Percentiles rank a stretch among this genome's conserved stretches.
Conservation (phyloP, 1,139 yeast species). For the Candida sojae region DNA sequence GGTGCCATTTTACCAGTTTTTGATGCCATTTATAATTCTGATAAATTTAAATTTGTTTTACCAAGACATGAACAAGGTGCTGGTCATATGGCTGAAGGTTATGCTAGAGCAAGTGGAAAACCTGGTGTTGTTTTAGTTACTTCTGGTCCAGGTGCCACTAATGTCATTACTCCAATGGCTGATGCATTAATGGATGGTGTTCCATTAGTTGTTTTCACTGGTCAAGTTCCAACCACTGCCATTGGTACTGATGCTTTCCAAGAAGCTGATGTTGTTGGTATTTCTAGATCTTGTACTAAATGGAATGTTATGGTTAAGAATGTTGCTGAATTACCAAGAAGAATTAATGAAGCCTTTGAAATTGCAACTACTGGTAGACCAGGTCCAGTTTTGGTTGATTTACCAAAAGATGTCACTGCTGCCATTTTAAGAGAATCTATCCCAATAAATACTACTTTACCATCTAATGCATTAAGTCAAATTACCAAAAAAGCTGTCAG, state of each 20-base stretch:
- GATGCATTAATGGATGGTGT: constrained; percentile 98
- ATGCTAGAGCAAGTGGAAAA: constrained; percentile 91
- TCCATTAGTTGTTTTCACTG: constrained; percentile 96
- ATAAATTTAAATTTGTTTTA: constrained; percentile 82
- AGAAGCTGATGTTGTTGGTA: constrained; percentile 97
- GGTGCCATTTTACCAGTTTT: constrained; percentile 98
- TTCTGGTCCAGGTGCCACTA: constrained; percentile 98
- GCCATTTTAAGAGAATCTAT: constrained; percentile 83
- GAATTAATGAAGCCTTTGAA: constrained; percentile 97
- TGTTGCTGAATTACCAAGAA: constrained; percentile 90
- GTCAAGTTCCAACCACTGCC: constrained; percentile 94
- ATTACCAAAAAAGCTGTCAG: constrained; percentile 72
- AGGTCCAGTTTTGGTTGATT: constrained; percentile 95
- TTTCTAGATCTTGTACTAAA: constrained; percentile 94
- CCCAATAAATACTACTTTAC: constrained; percentile 82
- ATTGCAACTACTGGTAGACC: constrained; percentile 97
- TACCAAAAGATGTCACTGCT: constrained; percentile 97
- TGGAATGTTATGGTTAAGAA: constrained; percentile 99
- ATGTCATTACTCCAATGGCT: constrained; percentile 95
- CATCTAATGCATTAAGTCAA: constrained; percentile 74
- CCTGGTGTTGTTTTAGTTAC: constrained; percentile 99
- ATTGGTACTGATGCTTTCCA: constrained; percentile 99
- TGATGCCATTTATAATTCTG: constrained; percentile 93
- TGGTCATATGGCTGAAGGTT: constrained; percentile 99
- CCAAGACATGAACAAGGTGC: constrained; percentile 99